Percentiles rank a stretch among this genome's conserved stretches.
Evolutionary conservation across 2,329 filamentous ascomycete genomes (phyloP).

Genomic region (Fusarium continuum): DNA sequence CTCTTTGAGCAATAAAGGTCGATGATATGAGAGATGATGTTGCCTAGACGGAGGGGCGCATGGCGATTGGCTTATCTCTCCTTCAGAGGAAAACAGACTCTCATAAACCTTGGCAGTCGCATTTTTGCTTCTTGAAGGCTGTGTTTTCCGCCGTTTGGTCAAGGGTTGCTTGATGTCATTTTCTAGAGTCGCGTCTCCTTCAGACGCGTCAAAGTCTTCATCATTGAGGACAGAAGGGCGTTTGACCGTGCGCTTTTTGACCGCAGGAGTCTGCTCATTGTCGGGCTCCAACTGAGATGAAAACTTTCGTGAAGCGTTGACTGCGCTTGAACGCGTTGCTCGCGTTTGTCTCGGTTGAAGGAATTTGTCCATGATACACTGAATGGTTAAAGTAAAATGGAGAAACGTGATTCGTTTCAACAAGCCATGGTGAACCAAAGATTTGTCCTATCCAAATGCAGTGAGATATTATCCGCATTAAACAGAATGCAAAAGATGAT

Average conservation of each 20-base stretch:
- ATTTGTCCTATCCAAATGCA: too few relatives aligned
- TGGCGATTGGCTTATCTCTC: background rate
- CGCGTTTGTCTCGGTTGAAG: constrained; percentile 18
- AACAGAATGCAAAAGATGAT: too few relatives aligned
- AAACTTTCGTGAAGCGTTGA: constrained; percentile 32
- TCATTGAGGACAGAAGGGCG: constrained; percentile 20
- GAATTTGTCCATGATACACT: constrained; percentile 9
- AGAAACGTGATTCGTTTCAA: background rate
- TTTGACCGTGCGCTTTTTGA: constrained; percentile 12
- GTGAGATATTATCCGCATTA: too few relatives aligned
- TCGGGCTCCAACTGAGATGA: constrained; percentile 29
- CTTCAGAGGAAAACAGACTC: constrained; percentile 24
- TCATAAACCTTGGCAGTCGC: constrained; percentile 22
- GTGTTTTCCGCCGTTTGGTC: constrained; percentile 38
- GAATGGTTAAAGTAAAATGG: background rate
- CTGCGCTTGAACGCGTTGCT: constrained; percentile 34
- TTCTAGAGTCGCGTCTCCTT: constrained; percentile 31
- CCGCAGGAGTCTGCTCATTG: background rate
- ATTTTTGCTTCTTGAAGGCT: constrained; percentile 22
- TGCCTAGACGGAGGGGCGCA: constrained; percentile 36
- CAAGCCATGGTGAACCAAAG: too few relatives aligned
- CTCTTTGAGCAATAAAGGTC: constrained; percentile 57
- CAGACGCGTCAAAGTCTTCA: constrained; percentile 38
- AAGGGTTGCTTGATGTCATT: constrained; percentile 29
- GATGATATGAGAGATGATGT: constrained; percentile 59